Evolutionary conservation across 441 rosid species (phyloP).

Genomic region (Eutrema salsugineum): DNA sequence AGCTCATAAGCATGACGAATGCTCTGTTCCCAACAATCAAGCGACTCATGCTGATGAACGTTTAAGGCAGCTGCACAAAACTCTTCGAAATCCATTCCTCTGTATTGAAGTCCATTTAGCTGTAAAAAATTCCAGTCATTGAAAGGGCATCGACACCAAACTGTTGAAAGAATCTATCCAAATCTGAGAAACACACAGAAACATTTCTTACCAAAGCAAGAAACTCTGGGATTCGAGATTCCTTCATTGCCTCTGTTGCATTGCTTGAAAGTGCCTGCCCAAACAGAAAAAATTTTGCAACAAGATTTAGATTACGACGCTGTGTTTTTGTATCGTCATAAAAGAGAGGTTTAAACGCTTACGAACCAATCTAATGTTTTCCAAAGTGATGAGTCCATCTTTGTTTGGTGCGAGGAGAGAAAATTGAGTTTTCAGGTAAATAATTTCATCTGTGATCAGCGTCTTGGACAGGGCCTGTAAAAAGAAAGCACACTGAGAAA

Average conservation of each 20-base stretch:
- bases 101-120: slow-evolving; percentile 70
- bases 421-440: slow-evolving; percentile 72
- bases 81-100: slow-evolving; percentile 89
- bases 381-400: slow-evolving; percentile 61
- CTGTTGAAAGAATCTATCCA: neutral
- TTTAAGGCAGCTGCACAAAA: slow-evolving; percentile 86
- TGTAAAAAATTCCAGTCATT: slow-evolving; percentile 24
- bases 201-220: slow-evolving; percentile 38
- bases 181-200: slow-evolving; percentile 27
- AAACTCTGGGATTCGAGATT: slow-evolving; percentile 66
- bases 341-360: neutral
- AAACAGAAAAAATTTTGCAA: neutral
- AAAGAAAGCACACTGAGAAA: slow-evolving; percentile 4
- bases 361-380: slow-evolving; percentile 58
- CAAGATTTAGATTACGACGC: neutral
- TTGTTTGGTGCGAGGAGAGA: slow-evolving; percentile 65
- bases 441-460: slow-evolving; percentile 53
- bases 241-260: slow-evolving; percentile 91
- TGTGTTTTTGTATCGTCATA: neutral
- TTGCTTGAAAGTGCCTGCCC: slow-evolving; percentile 68
- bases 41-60: slow-evolving; percentile 86
- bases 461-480: slow-evolving; percentile 85
- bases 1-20: slow-evolving; percentile 67
- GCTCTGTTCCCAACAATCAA: slow-evolving; percentile 78
- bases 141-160: neutral